Percentiles rank a stretch among this genome's conserved stretches.
phyloP scores from a whole-genome alignment of 495 filamentous ascomycete species.

The Penicillium robsamsonii region DNA sequence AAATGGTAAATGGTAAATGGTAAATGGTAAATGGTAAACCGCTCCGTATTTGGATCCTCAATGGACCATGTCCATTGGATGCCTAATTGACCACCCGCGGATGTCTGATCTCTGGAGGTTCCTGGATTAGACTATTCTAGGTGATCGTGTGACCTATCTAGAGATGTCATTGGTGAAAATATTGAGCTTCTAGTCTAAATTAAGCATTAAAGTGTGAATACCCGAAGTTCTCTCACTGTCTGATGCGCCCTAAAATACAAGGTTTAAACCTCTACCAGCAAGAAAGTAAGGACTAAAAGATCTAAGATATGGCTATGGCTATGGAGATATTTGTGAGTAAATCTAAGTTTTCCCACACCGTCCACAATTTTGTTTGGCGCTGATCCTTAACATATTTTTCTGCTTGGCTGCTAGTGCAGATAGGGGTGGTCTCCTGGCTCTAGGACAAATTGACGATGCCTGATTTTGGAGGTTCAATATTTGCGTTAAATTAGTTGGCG shows the following conservation, averaged over 20 bases:
- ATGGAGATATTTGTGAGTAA: not conserved
- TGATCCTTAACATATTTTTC: not conserved
- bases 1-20: not conserved
- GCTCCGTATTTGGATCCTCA: not conserved
- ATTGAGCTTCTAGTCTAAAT: conserved; percentile 1
- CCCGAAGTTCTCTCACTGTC: not conserved
- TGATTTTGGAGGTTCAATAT: not conserved
- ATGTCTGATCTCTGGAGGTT: not conserved
- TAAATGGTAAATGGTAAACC: not conserved
- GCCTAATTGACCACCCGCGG: not conserved
- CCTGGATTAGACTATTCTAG: not conserved
- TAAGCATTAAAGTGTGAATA: not conserved
- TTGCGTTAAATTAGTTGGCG: not conserved
- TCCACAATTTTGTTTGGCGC: not conserved
- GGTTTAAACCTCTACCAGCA: not conserved
- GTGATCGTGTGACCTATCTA: not conserved
- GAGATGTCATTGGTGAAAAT: not conserved
- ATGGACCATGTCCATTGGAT: conserved; percentile 3
- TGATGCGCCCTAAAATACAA: not conserved
- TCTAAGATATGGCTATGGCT: not conserved
- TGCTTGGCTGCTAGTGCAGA: conserved; percentile 3
- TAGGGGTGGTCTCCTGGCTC: conserved; percentile 11
- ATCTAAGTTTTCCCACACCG: not conserved
- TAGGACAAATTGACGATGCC: not conserved
- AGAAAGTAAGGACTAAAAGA: not conserved